Conservation (phyloP, 1,139 yeast genomes). For the Pichia sp. region DNA sequence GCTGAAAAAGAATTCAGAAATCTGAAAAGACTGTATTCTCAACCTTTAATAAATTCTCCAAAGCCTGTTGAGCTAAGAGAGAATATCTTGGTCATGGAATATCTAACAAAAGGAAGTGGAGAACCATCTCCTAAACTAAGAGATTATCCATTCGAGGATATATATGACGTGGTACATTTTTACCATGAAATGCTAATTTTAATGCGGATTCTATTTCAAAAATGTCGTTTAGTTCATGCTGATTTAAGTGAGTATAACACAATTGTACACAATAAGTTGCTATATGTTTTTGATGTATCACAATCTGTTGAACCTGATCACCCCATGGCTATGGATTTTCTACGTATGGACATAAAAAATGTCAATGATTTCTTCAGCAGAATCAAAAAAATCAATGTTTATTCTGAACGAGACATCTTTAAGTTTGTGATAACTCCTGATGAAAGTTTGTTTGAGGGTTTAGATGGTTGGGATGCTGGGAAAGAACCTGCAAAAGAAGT, state of each 20-base stretch:
- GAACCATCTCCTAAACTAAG: slow-evolving; percentile 83
- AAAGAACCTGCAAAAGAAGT: slow-evolving; percentile 17
- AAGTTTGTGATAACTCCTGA: slow-evolving; percentile 53
- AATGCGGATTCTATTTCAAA: slow-evolving; percentile 82
- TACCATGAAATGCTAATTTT: slow-evolving; percentile 76
- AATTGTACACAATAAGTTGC: slow-evolving; percentile 70
- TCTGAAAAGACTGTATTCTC: slow-evolving; percentile 62
- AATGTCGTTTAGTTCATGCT: slow-evolving; percentile 89
- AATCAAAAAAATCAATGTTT: slow-evolving; percentile 63
- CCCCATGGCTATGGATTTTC: slow-evolving; percentile 90
- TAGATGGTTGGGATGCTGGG: slow-evolving; percentile 8
- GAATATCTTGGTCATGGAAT: slow-evolving; percentile 94
- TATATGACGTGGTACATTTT: slow-evolving; percentile 56
- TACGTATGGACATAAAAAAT: slow-evolving; percentile 95
- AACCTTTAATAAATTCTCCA: slow-evolving; percentile 83
- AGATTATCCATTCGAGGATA: slow-evolving; percentile 65
- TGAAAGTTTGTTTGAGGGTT: slow-evolving; percentile 11
- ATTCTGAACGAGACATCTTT: slow-evolving; percentile 76
- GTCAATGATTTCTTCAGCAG: slow-evolving; percentile 79
- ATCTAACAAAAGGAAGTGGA: slow-evolving; percentile 53
- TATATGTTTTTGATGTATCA: slow-evolving; percentile 92
- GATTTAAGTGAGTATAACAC: slow-evolving; percentile 94
- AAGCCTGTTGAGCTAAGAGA: slow-evolving; percentile 82
- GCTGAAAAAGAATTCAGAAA: slow-evolving; percentile 97
- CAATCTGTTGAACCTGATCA: slow-evolving; percentile 98